phyloP scores from a whole-genome alignment of 768 basidiomycete genomes.

The Boletus eberwhitei region DNA sequence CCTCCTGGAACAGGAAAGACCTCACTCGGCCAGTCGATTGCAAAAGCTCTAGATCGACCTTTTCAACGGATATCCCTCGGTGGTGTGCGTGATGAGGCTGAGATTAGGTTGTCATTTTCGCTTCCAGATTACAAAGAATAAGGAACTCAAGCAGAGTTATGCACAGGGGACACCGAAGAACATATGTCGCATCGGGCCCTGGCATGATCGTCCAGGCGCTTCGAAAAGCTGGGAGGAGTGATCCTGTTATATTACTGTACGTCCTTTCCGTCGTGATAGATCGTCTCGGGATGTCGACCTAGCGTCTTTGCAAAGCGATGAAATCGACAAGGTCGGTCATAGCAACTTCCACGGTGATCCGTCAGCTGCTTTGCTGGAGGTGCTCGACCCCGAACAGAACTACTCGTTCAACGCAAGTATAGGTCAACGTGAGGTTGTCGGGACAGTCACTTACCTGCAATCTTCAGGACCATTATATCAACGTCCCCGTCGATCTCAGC shows the following conservation, averaged over 20 bases:
- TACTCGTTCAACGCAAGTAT: constrained; percentile 66
- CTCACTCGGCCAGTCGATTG: constrained; percentile 85
- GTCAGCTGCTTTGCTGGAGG: constrained; percentile 84
- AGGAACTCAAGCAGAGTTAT: constrained; percentile 1
- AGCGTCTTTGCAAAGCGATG: constrained; percentile 46
- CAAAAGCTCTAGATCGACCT: constrained; percentile 75
- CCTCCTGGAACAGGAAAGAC: constrained; percentile 93
- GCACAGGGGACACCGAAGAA: constrained; percentile 61
- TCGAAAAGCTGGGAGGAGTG: constrained; percentile 74
- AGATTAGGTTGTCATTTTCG: constrained; percentile 44
- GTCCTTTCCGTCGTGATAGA: constrained; percentile 11
- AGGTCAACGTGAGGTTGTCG: neutral
- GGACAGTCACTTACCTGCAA: neutral
- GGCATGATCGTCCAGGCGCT: constrained; percentile 85
- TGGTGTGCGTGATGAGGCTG: constrained; percentile 90
- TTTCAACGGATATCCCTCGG: constrained; percentile 93
- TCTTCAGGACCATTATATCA: constrained; percentile 83
- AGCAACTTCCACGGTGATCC: constrained; percentile 92
- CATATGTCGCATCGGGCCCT: constrained; percentile 89
- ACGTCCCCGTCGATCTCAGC: constrained; percentile 82
- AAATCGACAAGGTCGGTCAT: constrained; percentile 88
- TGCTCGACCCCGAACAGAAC: constrained; percentile 93
- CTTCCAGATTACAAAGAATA: constrained; percentile 5
- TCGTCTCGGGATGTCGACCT: neutral
- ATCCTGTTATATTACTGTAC: constrained; percentile 74